These are phyloP conservation scores for Martiniozyma asiatica DNA, from an alignment of 1,139 yeast genomes.

Conservation along the genomic window DNA sequence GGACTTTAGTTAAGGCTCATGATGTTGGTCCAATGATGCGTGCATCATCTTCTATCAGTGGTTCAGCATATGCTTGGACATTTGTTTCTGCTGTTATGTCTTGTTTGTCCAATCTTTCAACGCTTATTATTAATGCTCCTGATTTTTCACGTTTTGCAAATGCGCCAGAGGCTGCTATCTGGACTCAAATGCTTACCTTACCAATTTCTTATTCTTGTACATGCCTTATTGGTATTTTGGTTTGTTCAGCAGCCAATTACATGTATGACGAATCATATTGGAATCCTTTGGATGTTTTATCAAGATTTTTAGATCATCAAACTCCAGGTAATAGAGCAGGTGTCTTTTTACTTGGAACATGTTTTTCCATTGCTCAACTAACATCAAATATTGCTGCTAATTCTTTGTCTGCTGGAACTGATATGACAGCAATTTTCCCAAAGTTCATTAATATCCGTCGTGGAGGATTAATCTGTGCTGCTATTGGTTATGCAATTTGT, in stretches of 20 bases:
- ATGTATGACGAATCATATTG: slow-evolving; percentile 63
- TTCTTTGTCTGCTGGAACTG: slow-evolving; percentile 81
- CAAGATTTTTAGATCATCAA: slow-evolving; percentile 44
- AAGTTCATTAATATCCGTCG: slow-evolving; percentile 69
- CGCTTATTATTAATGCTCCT: slow-evolving; percentile 75
- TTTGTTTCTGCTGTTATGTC: slow-evolving; percentile 66
- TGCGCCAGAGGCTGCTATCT: slow-evolving; percentile 32
- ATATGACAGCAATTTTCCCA: slow-evolving; percentile 73
- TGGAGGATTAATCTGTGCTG: slow-evolving; percentile 69
- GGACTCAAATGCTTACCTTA: slow-evolving; percentile 49
- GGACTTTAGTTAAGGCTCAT: slow-evolving; percentile 67
- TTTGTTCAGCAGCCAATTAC: slow-evolving; percentile 67
- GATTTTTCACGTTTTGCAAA: slow-evolving; percentile 79
- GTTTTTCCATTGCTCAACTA: slow-evolving; percentile 72
- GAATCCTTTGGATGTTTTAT: slow-evolving; percentile 78
- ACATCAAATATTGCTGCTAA: slow-evolving; percentile 87
- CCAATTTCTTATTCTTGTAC: slow-evolving; percentile 72
- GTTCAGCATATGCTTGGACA: slow-evolving; percentile 66
- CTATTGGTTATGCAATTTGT: slow-evolving; percentile 61
- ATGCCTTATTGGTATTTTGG: slow-evolving; percentile 76
- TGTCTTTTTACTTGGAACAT: slow-evolving; percentile 64
- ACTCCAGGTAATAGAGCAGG: slow-evolving; percentile 72
- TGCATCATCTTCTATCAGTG: slow-evolving; percentile 35
- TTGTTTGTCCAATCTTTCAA: slow-evolving; percentile 73
- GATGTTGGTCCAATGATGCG: slow-evolving; percentile 61